Percentiles rank a stretch among this genome's conserved stretches.
Conservation (phyloP, 805 yeast genomes). For the Monosporozyma unispora region DNA sequence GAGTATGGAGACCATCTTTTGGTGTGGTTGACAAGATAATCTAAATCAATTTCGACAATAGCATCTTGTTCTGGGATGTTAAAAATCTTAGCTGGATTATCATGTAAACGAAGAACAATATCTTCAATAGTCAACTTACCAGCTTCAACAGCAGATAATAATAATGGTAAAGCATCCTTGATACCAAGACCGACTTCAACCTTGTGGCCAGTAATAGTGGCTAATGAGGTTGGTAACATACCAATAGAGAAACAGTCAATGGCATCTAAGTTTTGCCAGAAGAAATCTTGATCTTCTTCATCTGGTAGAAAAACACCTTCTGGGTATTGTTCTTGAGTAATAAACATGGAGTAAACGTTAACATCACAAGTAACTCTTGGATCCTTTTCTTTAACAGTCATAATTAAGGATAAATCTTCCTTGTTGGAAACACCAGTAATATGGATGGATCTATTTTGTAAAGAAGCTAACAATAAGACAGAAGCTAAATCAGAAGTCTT, state of each 20-base stretch:
- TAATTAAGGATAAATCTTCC: slow-evolving; percentile 75
- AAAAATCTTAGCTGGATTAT: slow-evolving; percentile 74
- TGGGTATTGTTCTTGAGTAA: slow-evolving; percentile 63
- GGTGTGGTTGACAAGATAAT: slow-evolving; percentile 41
- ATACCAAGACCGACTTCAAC: slow-evolving; percentile 68
- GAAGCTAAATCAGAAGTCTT: slow-evolving; percentile 89
- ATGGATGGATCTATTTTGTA: slow-evolving; percentile 78
- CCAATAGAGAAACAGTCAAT: slow-evolving; percentile 89
- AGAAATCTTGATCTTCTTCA: slow-evolving; percentile 65
- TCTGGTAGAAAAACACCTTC: slow-evolving; percentile 70
- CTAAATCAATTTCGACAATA: slow-evolving; percentile 72
- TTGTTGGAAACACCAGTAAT: slow-evolving; percentile 75
- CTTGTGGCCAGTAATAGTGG: slow-evolving; percentile 52
- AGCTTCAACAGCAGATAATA: slow-evolving; percentile 69
- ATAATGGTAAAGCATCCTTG: slow-evolving; percentile 70
- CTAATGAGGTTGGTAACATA: slow-evolving; percentile 61
- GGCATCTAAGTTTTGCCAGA: slow-evolving; percentile 65
- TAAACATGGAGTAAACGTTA: slow-evolving; percentile 67
- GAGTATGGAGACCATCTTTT: slow-evolving; percentile 48
- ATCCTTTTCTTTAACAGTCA: slow-evolving; percentile 76
- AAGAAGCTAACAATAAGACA: slow-evolving; percentile 76
- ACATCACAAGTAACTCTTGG: slow-evolving; percentile 86
- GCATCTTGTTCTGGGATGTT: slow-evolving; percentile 69
- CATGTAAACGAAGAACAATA: slow-evolving; percentile 63
- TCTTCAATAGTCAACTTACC: slow-evolving; percentile 66